phyloP scores from a whole-genome alignment of 2,329 filamentous ascomycete genomes.

The Aureobasidium sp. region DNA sequence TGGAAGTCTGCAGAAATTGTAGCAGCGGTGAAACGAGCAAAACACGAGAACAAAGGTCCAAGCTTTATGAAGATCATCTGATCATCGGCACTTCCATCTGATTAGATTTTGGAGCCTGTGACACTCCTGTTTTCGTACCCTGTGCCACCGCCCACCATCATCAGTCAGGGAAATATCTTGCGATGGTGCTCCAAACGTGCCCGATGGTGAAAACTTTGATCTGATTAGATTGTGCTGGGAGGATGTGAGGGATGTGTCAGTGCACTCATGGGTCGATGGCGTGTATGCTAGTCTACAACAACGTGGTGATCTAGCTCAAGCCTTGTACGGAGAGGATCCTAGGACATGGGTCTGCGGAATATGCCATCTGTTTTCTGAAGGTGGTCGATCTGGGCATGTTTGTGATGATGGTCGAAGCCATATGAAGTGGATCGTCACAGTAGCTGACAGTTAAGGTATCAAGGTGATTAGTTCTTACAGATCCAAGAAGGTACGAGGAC shows the following conservation, averaged over 20 bases:
- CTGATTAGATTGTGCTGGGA: background rate
- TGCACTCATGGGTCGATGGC: background rate
- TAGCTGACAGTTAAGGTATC: background rate
- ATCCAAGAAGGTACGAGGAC: background rate
- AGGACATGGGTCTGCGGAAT: background rate
- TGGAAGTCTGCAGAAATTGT: background rate
- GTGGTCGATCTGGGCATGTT: background rate
- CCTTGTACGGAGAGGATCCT: background rate
- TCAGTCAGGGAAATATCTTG: background rate
- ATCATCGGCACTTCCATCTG: slow-evolving; percentile 6
- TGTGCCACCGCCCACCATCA: background rate
- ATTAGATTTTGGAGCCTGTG: slow-evolving; percentile 2
- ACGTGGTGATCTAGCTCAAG: background rate
- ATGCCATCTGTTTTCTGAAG: too few relatives aligned
- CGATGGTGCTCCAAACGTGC: background rate
- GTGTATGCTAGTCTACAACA: background rate
- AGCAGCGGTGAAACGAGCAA: background rate
- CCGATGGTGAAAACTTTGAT: background rate
- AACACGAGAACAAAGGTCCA: background rate
- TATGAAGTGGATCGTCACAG: background rate
- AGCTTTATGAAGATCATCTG: background rate
- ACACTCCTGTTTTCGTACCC: background rate
- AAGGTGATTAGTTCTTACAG: background rate
- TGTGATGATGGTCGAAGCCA: background rate
- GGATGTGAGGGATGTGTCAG: background rate